Evolutionary conservation across 2,329 filamentous ascomycete species (phyloP).

Genomic region (Cladosporium velox): DNA sequence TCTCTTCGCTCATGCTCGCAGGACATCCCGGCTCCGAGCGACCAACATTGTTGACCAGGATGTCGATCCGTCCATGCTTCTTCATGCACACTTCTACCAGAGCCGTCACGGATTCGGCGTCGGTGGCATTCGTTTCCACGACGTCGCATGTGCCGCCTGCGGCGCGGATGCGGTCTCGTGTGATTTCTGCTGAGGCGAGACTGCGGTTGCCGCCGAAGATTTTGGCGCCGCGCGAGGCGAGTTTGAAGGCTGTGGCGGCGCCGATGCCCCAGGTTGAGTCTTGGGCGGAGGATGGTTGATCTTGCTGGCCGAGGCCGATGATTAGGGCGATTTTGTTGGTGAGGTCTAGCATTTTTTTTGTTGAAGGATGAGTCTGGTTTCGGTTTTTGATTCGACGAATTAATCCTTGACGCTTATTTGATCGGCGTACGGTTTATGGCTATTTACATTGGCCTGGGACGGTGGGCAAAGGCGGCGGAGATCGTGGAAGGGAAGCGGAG

Average conservation of each 20-base stretch:
- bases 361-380: background rate
- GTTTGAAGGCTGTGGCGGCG: constrained; percentile 6
- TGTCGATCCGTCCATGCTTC: constrained; percentile 59
- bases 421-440: background rate
- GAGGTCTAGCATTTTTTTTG: background rate
- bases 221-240: constrained; percentile 3
- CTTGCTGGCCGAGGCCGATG: background rate
- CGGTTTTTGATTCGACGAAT: background rate
- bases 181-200: background rate
- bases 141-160: constrained; percentile 5
- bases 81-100: constrained; percentile 55
- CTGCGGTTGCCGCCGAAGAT: constrained; percentile 11
- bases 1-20: constrained; percentile 50
- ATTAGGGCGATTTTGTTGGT: constrained; percentile 7
- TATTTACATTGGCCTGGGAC: background rate
- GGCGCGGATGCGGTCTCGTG: background rate
- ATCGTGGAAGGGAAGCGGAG: background rate
- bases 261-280: constrained; percentile 2
- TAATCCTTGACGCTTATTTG: background rate
- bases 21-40: constrained; percentile 56
- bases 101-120: background rate
- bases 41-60: constrained; percentile 64
- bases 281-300: background rate
- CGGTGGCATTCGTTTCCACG: background rate
- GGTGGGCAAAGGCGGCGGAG: background rate